Percentiles rank a stretch among this genome's conserved stretches.
Evolutionary conservation across 2,329 filamentous ascomycete species (phyloP).

Genomic region (Fusarium azukiicola): DNA sequence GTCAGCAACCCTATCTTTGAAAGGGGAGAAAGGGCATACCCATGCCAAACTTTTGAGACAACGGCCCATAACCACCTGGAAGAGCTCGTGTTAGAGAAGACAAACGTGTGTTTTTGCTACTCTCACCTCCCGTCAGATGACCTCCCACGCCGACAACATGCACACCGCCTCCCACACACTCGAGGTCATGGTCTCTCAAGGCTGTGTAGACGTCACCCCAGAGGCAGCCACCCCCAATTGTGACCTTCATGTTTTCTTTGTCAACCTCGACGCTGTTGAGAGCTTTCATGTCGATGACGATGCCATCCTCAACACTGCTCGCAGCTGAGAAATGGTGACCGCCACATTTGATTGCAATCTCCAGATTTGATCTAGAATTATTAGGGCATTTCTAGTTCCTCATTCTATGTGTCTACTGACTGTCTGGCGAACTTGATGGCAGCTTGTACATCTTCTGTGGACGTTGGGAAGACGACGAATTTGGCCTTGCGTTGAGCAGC

Average conservation of each 20-base stretch:
- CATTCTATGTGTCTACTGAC: background rate
- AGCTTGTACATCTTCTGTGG: background rate
- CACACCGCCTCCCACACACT: background rate
- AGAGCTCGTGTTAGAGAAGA: background rate
- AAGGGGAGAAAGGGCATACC: background rate
- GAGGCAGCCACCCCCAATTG: background rate
- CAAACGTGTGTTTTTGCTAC: too few relatives aligned
- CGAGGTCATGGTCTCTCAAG: background rate
- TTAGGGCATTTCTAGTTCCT: background rate
- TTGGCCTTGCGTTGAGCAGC: background rate
- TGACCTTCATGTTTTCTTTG: background rate
- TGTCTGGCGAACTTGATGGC: slow-evolving; percentile 7
- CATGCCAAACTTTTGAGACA: slow-evolving; percentile 11
- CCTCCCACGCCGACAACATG: slow-evolving; percentile 10
- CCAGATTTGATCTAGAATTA: background rate
- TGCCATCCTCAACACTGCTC: background rate
- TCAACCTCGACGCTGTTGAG: background rate
- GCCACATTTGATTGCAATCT: slow-evolving; percentile 8
- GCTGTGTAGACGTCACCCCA: slow-evolving; percentile 4
- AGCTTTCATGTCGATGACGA: background rate
- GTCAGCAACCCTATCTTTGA: background rate
- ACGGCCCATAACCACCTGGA: slow-evolving; percentile 1
- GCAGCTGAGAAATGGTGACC: slow-evolving; percentile 5
- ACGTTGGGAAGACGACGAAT: background rate
- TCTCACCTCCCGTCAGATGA: background rate